Conservation (phyloP, 1,284 basidiomycete genomes). For the Austroboletus niveus region DNA sequence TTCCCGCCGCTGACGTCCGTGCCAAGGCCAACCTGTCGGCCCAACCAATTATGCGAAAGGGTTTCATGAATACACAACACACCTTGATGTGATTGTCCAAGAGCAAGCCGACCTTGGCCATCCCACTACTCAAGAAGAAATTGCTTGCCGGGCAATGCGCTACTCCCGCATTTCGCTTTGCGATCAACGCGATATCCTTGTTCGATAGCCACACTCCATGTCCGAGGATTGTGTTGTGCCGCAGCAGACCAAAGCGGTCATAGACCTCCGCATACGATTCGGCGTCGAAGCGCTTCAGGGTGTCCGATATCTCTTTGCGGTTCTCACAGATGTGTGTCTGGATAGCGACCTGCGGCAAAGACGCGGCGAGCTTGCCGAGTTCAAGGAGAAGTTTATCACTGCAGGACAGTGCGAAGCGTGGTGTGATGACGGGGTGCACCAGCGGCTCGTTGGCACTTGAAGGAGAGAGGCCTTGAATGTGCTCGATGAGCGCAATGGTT, state of each 20-base stretch:
- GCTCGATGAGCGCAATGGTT: slow-evolving; percentile 62
- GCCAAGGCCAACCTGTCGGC: slow-evolving; percentile 69
- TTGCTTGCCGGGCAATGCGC: slow-evolving; percentile 94
- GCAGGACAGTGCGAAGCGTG: slow-evolving; percentile 93
- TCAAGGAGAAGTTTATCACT: slow-evolving; percentile 62
- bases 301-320: slow-evolving; percentile 65
- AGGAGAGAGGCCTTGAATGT: slow-evolving; percentile 59
- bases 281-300: slow-evolving; percentile 64
- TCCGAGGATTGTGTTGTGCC: slow-evolving; percentile 80
- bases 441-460: slow-evolving; percentile 39
- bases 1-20: slow-evolving; percentile 89
- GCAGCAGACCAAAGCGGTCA: slow-evolving; percentile 72
- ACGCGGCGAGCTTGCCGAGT: slow-evolving; percentile 52
- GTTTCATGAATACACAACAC: slow-evolving; percentile 5
- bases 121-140: slow-evolving; percentile 84
- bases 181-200: slow-evolving; percentile 73
- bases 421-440: slow-evolving; percentile 88
- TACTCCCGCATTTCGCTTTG: slow-evolving; percentile 66
- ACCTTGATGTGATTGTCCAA: slow-evolving; percentile 88
- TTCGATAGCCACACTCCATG: slow-evolving; percentile 81
- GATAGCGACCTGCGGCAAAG: slow-evolving; percentile 62
- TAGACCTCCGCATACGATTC: slow-evolving; percentile 76
- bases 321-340: slow-evolving; percentile 96
- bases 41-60: too few species aligned
- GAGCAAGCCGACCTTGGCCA: slow-evolving; percentile 75